These are phyloP conservation scores for Lentinula aciculospora DNA, from an alignment of 768 basidiomycete genomes.

Conservation along the genomic window DNA sequence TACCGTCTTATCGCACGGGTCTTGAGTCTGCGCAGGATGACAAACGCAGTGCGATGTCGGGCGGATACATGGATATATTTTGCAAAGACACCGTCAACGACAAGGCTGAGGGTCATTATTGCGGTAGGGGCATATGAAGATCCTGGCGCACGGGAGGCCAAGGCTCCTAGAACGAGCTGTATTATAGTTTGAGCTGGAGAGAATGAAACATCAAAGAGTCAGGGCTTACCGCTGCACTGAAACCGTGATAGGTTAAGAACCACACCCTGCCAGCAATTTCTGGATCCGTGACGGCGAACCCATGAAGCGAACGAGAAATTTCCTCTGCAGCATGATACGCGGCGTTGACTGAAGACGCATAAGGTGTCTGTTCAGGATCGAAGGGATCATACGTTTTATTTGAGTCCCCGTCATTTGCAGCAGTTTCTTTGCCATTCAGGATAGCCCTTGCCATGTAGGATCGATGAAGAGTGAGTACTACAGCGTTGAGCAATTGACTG, in stretches of 20 bases:
- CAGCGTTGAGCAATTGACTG: not conserved
- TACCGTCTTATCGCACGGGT: conserved; percentile 1
- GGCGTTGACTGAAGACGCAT: not conserved
- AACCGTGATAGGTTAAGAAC: conserved; percentile 7
- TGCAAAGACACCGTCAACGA: conserved; percentile 4
- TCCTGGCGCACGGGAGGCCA: conserved; percentile 1
- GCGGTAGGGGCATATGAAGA: conserved; percentile 1
- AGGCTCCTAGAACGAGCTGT: not conserved
- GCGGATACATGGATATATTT: conserved; percentile 1
- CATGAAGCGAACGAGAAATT: not conserved
- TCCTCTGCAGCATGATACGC: conserved; percentile 2
- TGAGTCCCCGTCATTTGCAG: not conserved
- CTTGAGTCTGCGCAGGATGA: conserved; percentile 1
- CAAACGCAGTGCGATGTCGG: conserved; percentile 2
- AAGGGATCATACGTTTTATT: conserved; percentile 1
- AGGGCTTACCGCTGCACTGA: conserved; percentile 4
- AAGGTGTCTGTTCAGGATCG: not conserved
- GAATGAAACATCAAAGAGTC: not conserved
- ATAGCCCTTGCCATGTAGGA: conserved; percentile 4
- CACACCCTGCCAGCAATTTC: conserved; percentile 4
- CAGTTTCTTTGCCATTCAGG: not conserved
- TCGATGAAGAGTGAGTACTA: not conserved
- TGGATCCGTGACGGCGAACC: not conserved
- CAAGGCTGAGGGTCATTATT: conserved; percentile 2
- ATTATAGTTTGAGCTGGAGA: not conserved